phyloP scores from a whole-genome alignment of 2,329 filamentous ascomycete genomes.

The Trichocomaceae sp. region DNA sequence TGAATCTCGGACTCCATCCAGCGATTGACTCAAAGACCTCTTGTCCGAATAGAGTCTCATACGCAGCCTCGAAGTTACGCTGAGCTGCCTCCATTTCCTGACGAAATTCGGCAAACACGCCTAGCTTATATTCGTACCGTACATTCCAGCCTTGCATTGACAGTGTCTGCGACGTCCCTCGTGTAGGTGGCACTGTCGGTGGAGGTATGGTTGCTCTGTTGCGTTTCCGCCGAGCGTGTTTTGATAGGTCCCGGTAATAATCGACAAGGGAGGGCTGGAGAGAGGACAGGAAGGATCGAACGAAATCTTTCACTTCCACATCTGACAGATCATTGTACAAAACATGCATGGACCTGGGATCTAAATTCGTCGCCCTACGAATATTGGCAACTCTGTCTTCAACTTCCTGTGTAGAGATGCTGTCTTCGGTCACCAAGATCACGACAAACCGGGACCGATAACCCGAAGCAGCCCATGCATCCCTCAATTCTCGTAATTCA shows the following conservation, averaged over 20 bases:
- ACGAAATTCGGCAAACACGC: constrained; percentile 83
- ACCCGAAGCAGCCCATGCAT: constrained; percentile 50
- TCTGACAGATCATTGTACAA: constrained; percentile 66
- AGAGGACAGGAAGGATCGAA: constrained; percentile 63
- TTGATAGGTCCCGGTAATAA: constrained; percentile 91
- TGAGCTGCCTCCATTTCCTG: constrained; percentile 86
- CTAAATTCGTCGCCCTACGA: constrained; percentile 69
- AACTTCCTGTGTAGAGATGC: constrained; percentile 54
- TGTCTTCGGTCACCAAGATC: constrained; percentile 68
- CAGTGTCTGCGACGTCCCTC: constrained; percentile 77
- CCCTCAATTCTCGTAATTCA: constrained; percentile 73
- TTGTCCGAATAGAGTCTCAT: constrained; percentile 71
- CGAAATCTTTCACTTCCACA: constrained; percentile 66
- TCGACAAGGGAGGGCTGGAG: constrained; percentile 72
- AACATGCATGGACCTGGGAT: constrained; percentile 80
- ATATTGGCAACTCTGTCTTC: constrained; percentile 76
- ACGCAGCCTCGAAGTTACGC: constrained; percentile 78
- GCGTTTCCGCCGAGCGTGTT: constrained; percentile 82
- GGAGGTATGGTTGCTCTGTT: constrained; percentile 70
- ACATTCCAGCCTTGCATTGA: constrained; percentile 84
- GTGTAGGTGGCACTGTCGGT: constrained; percentile 74
- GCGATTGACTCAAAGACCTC: constrained; percentile 85
- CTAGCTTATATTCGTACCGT: constrained; percentile 90
- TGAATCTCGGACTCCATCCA: constrained; percentile 83
- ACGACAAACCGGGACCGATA: constrained; percentile 74